phyloP scores from a whole-genome alignment of 108 stramenopile species.

The Cyclotella cryptica region DNA sequence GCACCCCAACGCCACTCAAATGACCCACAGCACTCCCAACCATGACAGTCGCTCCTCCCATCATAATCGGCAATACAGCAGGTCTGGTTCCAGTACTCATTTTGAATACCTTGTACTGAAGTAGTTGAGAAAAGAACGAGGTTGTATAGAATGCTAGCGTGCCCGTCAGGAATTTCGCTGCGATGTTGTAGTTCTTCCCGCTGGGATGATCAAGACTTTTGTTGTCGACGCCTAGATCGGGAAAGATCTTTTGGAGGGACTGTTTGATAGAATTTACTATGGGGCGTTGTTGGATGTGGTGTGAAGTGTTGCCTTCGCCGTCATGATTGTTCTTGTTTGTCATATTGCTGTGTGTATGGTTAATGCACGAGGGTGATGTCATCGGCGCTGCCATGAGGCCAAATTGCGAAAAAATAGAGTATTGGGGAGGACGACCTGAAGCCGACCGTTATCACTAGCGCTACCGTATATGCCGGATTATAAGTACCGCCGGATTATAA shows the following conservation, averaged over 20 bases:
- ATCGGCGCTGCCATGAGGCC: too few relatives aligned
- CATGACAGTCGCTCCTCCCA: slow-evolving; percentile 72
- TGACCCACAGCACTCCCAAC: slow-evolving; percentile 70
- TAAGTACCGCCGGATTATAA: too few relatives aligned
- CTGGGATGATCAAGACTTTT: background rate
- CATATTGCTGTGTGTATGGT: too few relatives aligned
- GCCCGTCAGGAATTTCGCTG: slow-evolving; percentile 8
- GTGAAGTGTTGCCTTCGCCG: too few relatives aligned
- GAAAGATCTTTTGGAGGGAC: background rate
- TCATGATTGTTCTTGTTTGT: too few relatives aligned
- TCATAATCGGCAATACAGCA: slow-evolving; percentile 49
- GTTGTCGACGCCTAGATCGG: background rate
- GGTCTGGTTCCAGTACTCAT: slow-evolving; percentile 76
- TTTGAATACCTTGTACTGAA: slow-evolving; percentile 63
- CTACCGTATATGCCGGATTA: too few relatives aligned
- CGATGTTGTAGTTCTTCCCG: background rate
- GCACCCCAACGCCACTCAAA: slow-evolving; percentile 41
- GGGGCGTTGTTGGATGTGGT: too few relatives aligned
- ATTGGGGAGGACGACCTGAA: too few relatives aligned
- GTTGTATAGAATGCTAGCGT: slow-evolving; percentile 37
- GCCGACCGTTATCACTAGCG: too few relatives aligned
- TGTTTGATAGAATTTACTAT: background rate
- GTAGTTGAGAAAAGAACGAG: slow-evolving; percentile 32
- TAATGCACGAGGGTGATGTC: too few relatives aligned
- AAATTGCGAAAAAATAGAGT: too few relatives aligned